Evolutionary conservation across 345 rosid species (phyloP).

Genomic region (Syzygium aromaticum): DNA sequence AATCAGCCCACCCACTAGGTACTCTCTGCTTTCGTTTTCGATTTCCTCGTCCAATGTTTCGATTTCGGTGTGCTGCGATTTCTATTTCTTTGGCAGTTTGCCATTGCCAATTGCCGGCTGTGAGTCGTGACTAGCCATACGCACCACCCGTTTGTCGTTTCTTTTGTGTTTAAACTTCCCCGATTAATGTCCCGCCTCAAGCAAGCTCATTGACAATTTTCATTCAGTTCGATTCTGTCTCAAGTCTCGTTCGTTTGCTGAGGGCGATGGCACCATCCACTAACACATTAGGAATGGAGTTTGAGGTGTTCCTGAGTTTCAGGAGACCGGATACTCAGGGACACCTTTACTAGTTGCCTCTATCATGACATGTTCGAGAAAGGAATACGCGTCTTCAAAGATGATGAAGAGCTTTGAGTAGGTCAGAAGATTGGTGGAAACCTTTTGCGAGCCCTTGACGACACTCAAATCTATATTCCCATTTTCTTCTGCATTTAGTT

Average conservation of each 20-base stretch:
- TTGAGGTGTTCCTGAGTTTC: background rate
- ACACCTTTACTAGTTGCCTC: background rate
- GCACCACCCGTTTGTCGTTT: background rate
- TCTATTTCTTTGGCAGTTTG: background rate
- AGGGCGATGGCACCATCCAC: background rate
- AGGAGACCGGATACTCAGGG: background rate
- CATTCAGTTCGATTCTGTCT: background rate
- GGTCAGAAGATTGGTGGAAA: too few relatives aligned
- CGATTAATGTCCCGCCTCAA: background rate
- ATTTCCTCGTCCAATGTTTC: background rate
- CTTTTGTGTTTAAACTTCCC: background rate
- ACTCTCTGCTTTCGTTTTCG: background rate
- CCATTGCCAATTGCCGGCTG: too few relatives aligned
- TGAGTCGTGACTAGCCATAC: too few relatives aligned
- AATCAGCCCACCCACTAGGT: background rate
- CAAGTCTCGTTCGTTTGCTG: background rate
- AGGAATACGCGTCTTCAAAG: background rate
- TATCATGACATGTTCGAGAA: background rate
- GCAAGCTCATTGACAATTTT: background rate
- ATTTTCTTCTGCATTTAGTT: too few relatives aligned
- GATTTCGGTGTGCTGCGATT: background rate
- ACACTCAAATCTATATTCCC: too few relatives aligned
- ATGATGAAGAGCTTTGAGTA: rapidly evolving
- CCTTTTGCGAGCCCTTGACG: too few relatives aligned
- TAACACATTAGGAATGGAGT: background rate